Evolutionary conservation across 1,139 yeast genomes (phyloP).

Genomic region (Diutina siamensis): DNA sequence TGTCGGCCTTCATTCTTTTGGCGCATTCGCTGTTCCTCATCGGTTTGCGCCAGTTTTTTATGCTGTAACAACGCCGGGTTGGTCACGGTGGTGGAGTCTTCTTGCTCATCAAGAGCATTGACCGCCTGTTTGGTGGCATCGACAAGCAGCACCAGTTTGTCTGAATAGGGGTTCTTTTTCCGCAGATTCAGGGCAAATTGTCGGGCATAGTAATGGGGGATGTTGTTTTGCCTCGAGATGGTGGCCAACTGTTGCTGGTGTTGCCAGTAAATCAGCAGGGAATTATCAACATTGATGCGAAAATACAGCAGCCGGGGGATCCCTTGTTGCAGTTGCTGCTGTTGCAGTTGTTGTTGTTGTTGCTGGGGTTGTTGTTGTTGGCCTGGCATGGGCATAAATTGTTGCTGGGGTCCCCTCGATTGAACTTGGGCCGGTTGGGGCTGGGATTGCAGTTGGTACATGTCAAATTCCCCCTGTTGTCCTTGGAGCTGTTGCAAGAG

Average conservation of each 20-base stretch:
- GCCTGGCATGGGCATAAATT: constrained; percentile 8
- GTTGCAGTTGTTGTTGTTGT: constrained; percentile 11
- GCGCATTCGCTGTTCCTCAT: constrained; percentile 66
- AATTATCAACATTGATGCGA: constrained; percentile 32
- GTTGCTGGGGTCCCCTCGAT: constrained; percentile 6
- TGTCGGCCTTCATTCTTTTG: constrained; percentile 63
- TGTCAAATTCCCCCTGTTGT: constrained; percentile 12
- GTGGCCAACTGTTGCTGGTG: constrained; percentile 78
- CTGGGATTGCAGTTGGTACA: not conserved
- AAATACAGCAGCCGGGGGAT: constrained; percentile 8
- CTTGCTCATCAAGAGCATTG: constrained; percentile 32
- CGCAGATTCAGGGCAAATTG: constrained; percentile 78
- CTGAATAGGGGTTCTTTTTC: constrained; percentile 35
- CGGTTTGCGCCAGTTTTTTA: constrained; percentile 57
- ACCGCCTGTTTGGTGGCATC: constrained; percentile 46
- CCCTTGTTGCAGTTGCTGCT: constrained; percentile 8
- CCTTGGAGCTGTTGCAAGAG: constrained; percentile 21
- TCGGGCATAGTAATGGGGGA: constrained; percentile 86
- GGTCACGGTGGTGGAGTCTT: constrained; percentile 12
- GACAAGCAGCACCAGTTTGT: constrained; percentile 34
- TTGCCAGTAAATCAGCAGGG: constrained; percentile 65
- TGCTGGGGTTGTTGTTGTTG: constrained; percentile 18
- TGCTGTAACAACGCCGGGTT: constrained; percentile 43
- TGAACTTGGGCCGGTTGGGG: constrained; percentile 5
- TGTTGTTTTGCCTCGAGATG: constrained; percentile 55